phyloP scores from a whole-genome alignment of 2,329 filamentous ascomycete genomes.

The Colletotrichum aenigma region DNA sequence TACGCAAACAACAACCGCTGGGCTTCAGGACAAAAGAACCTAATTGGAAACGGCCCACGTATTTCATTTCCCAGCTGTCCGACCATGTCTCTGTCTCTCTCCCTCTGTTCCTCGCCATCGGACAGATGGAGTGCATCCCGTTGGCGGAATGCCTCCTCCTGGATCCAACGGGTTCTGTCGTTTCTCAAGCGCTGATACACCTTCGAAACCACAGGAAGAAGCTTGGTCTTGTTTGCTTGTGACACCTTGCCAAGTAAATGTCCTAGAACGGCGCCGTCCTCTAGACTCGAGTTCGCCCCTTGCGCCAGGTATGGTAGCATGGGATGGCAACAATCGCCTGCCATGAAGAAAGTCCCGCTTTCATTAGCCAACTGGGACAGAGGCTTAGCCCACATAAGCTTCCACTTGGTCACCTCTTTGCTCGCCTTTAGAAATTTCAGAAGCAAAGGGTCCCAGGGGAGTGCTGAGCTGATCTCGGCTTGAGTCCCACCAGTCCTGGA shows the following conservation, averaged over 20 bases:
- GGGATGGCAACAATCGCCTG: constrained; percentile 49
- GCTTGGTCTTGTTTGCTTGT: not conserved
- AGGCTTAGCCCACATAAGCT: constrained; percentile 43
- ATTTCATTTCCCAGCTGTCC: not conserved
- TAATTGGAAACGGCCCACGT: not conserved
- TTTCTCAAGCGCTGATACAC: constrained; percentile 7
- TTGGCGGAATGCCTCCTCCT: constrained; percentile 5
- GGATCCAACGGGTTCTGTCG: not conserved
- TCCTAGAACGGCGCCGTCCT: constrained; percentile 15
- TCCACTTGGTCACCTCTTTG: constrained; percentile 48
- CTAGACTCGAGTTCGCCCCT: constrained; percentile 32
- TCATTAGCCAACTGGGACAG: constrained; percentile 44
- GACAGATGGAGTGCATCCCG: constrained; percentile 1
- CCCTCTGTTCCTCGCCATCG: not conserved
- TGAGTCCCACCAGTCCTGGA: constrained; percentile 55
- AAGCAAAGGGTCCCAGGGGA: constrained; percentile 37
- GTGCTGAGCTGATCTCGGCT: constrained; percentile 32
- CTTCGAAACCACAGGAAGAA: not conserved
- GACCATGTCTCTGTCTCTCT: not conserved
- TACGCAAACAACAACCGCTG: constrained; percentile 3
- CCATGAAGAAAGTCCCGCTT: constrained; percentile 39
- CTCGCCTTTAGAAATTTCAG: constrained; percentile 34
- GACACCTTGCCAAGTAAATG: not conserved
- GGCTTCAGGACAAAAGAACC: constrained; percentile 6
- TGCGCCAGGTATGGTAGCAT: constrained; percentile 53